Evolutionary conservation across 2,329 filamentous ascomycete species (phyloP).

Genomic region (Orbilia ellipsospora): DNA sequence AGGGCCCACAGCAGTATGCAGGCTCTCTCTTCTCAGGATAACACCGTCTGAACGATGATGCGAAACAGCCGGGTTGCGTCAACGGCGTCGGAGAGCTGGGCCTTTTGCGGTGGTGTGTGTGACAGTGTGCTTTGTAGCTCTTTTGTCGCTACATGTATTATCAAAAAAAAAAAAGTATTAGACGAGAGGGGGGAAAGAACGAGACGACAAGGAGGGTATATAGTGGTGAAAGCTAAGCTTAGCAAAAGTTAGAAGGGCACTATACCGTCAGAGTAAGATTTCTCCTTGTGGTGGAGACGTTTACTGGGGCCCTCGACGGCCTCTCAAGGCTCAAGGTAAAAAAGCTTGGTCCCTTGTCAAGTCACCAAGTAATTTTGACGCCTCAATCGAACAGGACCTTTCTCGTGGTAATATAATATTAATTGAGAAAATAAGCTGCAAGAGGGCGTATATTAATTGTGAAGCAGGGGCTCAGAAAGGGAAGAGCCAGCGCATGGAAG

Average conservation of each 20-base stretch:
- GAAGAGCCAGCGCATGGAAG: conserved; percentile 35
- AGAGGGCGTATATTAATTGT: conserved; percentile 9
- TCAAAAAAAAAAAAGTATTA: conserved; percentile 53
- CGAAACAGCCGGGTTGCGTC: conserved; percentile 54
- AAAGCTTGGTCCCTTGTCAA: conserved; percentile 11
- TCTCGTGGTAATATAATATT: conserved; percentile 11
- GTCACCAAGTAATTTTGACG: conserved; percentile 8
- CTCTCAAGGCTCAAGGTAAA: not conserved
- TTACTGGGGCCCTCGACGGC: conserved; percentile 24
- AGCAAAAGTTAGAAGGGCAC: conserved; percentile 35
- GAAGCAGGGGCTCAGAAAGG: conserved; percentile 36
- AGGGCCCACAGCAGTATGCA: conserved; percentile 30
- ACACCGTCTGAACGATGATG: conserved; percentile 50
- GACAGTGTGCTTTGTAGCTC: conserved; percentile 54
- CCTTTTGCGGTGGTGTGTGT: conserved; percentile 47
- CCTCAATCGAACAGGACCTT: conserved; percentile 20
- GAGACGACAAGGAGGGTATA: conserved; percentile 32
- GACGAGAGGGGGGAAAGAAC: conserved; percentile 48
- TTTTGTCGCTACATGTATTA: conserved; percentile 24
- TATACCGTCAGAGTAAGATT: conserved; percentile 38
- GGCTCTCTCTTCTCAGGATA: conserved; percentile 19
- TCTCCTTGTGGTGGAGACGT: conserved; percentile 32
- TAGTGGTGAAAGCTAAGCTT: conserved; percentile 46
- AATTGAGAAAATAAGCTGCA: conserved; percentile 16
- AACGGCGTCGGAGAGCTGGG: conserved; percentile 49